Base-by-base conservation (phyloP, 768 basidiomycete species). In the Rhizopogon vulgaris region DNA sequence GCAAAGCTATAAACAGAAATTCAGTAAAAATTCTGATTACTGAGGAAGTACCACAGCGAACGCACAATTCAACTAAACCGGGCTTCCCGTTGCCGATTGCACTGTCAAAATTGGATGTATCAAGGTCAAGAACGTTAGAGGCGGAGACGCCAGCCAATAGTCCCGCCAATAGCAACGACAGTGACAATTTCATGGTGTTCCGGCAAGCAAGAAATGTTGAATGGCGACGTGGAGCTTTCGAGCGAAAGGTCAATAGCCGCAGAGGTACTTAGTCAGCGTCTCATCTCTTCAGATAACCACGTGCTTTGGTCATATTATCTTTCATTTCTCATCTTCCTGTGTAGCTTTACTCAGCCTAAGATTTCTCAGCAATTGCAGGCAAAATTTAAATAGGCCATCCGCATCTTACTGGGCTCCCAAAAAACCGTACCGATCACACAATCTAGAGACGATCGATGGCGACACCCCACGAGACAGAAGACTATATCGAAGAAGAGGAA, bases 31-130 rank as follows among this genome's bases (percentile, higher is more conserved):
- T 14, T 52, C 18, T 27, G 6, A 39, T 28, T 32, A 11, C 11
- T 12, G 25, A 53, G 37, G 14, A 42, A 58, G 38, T 38, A 46
- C 28, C 41, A 18, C 14, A 11, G 18, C 28, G 3, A 24, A 78
- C 92, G 69, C 61, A 94, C 91, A 95, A 94, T 71, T 94, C 92
- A 24, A 95, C 90, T 32, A 94, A 76, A 60, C 85, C 90, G 51
- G 90, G 86, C 62, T 80, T 89, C 50, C 86, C 90, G 52, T 85
- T 70, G 46, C 92, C 93, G 61, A 95, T 71, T 51, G 83, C 66
- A 27, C 71, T 58, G 66, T 92, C 85, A 64, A 93, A 96, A 70
- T 86, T 90, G 56, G 76, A 73, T 0, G 87, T 75, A 41, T 66
- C 78, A 41, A 95, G 82, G 7, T 93, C 91, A 40, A 94, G 54